Conservation (phyloP, 2,329 filamentous ascomycete species). For the Raffaelea ambrosiae region DNA sequence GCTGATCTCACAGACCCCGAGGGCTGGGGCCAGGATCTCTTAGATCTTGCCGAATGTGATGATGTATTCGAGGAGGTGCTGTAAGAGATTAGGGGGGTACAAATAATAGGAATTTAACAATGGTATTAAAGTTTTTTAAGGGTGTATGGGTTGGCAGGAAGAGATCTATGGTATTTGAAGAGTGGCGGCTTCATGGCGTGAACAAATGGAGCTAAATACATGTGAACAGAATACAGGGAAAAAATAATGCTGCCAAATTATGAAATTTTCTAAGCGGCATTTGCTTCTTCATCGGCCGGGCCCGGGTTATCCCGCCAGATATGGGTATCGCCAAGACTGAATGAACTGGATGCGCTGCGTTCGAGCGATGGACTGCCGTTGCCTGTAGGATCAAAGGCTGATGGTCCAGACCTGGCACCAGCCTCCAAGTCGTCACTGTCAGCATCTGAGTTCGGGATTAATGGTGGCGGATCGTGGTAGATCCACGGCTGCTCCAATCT, state of each 20-base stretch:
- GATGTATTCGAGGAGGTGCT: too few relatives aligned
- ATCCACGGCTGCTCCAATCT: slow-evolving; percentile 67
- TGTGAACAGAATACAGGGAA: too few relatives aligned
- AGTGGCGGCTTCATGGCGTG: too few relatives aligned
- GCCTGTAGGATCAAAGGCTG: background rate
- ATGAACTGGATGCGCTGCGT: slow-evolving; percentile 31
- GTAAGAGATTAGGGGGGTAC: background rate
- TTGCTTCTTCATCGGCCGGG: background rate
- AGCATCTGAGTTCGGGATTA: slow-evolving; percentile 10
- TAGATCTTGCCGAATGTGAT: background rate
- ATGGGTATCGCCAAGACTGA: slow-evolving; percentile 42
- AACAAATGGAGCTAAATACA: too few relatives aligned
- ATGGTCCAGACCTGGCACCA: slow-evolving; percentile 1
- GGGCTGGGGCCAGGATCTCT: too few relatives aligned
- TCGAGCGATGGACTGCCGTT: slow-evolving; percentile 12
- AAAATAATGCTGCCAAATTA: too few relatives aligned
- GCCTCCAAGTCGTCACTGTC: slow-evolving; percentile 10
- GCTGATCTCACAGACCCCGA: too few relatives aligned
- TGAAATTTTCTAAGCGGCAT: background rate
- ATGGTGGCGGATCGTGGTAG: slow-evolving; percentile 44
- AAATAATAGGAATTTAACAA: too few relatives aligned
- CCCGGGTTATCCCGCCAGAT: slow-evolving; percentile 31
- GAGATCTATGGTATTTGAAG: too few relatives aligned
- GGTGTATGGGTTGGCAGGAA: too few relatives aligned
- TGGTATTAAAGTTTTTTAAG: too few relatives aligned